Base-by-base conservation (phyloP, 176 grass and related monocot species). In the Paspalum notatum region DNA sequence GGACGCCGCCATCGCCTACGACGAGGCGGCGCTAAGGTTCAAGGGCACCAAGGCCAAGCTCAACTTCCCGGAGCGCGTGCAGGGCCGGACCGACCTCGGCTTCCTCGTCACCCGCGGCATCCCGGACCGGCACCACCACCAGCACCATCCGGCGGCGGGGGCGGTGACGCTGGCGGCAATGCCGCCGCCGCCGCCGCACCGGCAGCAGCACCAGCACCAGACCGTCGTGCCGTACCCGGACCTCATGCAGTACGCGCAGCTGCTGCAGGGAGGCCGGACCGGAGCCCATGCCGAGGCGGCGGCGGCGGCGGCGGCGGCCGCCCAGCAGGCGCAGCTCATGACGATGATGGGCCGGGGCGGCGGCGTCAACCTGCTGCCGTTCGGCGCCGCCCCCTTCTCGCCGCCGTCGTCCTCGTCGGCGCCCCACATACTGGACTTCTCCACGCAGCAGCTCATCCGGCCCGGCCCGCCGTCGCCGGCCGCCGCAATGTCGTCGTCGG, bases 221-320 rank as follows among this genome's bases (percentile, higher is more conserved):
- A 55, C 69, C 15, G 75, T 80, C 32, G 57, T 77, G 68, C 67
- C 80, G 26, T 94, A 91, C 78, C 92, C 95, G 6, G 81, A 89
- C 91, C 16, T 99, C 32, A 82, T 90, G 82, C 93, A 93, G 62
- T 99, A 99, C 59, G 91, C 97, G 8, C 97, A 93, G 81, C 97
- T 99, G 43, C 84, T 96, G 78, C 97, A 91, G 54, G 57, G 90
- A 45, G 80, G 68, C 66, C 66, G 21, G n/a, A 42, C 42, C 75
- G 81, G 61, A 9, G 75, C 78, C 38, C 40, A 55, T 2, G 53
- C n/a, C 78, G 78, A 42, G 25, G 77, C 62, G 48, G 82, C 54
- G 15, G n/a, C 55, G 10, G 58, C 76, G 17, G 82, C 52, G 14
- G 37, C 56, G 38, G 67, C 45, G 68, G 46, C 48, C 15, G 32